Conservation (phyloP, 1,139 yeast species). For the Hemisphaericaspora lyxosophila region DNA sequence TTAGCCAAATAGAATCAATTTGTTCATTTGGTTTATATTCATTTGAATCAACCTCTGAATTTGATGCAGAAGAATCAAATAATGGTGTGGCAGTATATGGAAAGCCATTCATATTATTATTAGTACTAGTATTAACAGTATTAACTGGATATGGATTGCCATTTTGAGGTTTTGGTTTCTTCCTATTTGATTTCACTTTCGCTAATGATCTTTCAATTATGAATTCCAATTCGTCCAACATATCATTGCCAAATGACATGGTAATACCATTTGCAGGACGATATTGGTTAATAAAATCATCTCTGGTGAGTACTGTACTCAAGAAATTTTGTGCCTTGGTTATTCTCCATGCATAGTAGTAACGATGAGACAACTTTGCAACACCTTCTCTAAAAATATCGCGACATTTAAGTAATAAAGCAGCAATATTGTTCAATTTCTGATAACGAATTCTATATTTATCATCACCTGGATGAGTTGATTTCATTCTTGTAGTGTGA, state of each 20-base stretch:
- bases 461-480: slow-evolving; percentile 9
- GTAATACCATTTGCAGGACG: slow-evolving; percentile 12
- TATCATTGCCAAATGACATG: slow-evolving; percentile 15
- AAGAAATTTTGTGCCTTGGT: slow-evolving; percentile 32
- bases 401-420: slow-evolving; percentile 18
- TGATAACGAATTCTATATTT: slow-evolving; percentile 14
- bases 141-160: not conserved
- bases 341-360: slow-evolving; percentile 40
- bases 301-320: slow-evolving; percentile 21
- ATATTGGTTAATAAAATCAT: slow-evolving; percentile 21
- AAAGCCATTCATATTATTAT: not conserved
- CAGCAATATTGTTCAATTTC: slow-evolving; percentile 14
- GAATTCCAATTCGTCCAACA: slow-evolving; percentile 23
- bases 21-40: slow-evolving; percentile 21
- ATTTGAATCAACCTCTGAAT: slow-evolving; percentile 11
- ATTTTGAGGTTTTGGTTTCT: slow-evolving; percentile 1
- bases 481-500: slow-evolving; percentile 13
- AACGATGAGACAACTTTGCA: slow-evolving; percentile 27
- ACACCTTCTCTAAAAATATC: slow-evolving; percentile 20
- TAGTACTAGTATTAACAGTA: not conserved
- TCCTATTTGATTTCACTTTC: slow-evolving; percentile 12
- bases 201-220: slow-evolving; percentile 18
- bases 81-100: slow-evolving; percentile 2
- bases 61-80: slow-evolving; percentile 9
- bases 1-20: slow-evolving; percentile 31